These are phyloP conservation scores for Macrophomina phaseolina DNA, from an alignment of 2,329 filamentous ascomycete species.

Conservation along the genomic window DNA sequence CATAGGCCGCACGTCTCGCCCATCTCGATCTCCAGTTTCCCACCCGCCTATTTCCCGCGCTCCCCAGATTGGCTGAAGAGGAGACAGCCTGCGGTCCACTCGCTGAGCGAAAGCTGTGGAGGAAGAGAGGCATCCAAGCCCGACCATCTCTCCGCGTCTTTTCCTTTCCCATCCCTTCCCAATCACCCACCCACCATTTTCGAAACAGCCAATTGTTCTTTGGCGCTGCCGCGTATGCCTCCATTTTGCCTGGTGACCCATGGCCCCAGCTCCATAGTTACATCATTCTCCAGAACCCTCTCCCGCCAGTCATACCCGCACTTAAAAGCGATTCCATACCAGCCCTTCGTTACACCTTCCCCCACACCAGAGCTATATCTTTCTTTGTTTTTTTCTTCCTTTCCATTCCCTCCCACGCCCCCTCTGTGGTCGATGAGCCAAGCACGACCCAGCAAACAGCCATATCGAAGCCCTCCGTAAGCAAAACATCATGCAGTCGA, in stretches of 20 bases:
- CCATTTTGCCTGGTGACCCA: neutral
- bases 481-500: slow-evolving; percentile 20
- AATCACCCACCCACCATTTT: neutral
- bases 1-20: neutral
- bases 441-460: too few species aligned
- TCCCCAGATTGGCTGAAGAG: neutral
- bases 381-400: neutral
- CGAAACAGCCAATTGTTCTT: neutral
- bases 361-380: neutral
- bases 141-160: neutral
- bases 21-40: neutral
- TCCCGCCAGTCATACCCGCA: neutral
- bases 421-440: neutral
- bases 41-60: neutral
- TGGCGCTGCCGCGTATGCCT: neutral
- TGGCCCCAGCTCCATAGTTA: neutral
- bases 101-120: neutral
- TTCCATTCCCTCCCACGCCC: neutral
- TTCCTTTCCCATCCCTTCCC: neutral
- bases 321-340: neutral
- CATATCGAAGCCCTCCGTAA: neutral
- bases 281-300: neutral
- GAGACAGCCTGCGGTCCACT: neutral
- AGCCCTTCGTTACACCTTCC: neutral
- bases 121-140: neutral